Conservation (phyloP, 768 basidiomycete species). For the Xanthoconium stramineum region DNA sequence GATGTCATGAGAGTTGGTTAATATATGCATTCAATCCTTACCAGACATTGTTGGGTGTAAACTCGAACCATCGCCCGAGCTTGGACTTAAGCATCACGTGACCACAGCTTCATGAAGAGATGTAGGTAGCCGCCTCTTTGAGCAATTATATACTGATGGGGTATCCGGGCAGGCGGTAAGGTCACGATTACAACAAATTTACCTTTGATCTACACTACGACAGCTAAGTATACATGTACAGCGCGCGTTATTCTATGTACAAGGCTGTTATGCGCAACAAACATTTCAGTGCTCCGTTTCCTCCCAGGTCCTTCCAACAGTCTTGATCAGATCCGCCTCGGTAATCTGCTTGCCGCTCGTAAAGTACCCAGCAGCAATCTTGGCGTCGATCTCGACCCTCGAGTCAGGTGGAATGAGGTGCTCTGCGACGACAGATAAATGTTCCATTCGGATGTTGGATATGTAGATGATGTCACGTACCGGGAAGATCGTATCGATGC, state of each 20-base stretch:
- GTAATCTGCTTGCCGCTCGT: slow-evolving; percentile 74
- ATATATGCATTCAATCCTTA: too few relatives aligned
- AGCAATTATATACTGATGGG: too few relatives aligned
- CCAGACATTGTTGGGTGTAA: too few relatives aligned
- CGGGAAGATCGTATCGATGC: slow-evolving; percentile 84
- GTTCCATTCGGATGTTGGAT: background rate
- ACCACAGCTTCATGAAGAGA: too few relatives aligned
- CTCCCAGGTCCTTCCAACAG: slow-evolving; percentile 88
- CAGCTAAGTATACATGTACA: background rate
- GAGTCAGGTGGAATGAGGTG: slow-evolving; percentile 89
- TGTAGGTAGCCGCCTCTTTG: too few relatives aligned
- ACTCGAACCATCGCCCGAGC: too few relatives aligned
- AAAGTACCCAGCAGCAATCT: slow-evolving; percentile 94
- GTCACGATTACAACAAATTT: background rate
- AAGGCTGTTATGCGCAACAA: background rate
- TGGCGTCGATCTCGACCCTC: slow-evolving; percentile 93
- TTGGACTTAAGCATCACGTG: too few relatives aligned
- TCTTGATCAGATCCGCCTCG: slow-evolving; percentile 78
- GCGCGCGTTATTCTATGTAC: background rate
- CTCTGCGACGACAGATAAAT: slow-evolving; percentile 37
- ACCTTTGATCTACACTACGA: slow-evolving; percentile 3
- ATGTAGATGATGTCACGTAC: slow-evolving; percentile 31
- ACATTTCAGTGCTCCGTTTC: slow-evolving; percentile 72
- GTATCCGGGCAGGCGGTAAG: background rate
- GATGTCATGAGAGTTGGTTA: too few relatives aligned